These are phyloP conservation scores for Sutorius eximius DNA, from an alignment of 1,284 basidiomycete species.

Conservation along the genomic window DNA sequence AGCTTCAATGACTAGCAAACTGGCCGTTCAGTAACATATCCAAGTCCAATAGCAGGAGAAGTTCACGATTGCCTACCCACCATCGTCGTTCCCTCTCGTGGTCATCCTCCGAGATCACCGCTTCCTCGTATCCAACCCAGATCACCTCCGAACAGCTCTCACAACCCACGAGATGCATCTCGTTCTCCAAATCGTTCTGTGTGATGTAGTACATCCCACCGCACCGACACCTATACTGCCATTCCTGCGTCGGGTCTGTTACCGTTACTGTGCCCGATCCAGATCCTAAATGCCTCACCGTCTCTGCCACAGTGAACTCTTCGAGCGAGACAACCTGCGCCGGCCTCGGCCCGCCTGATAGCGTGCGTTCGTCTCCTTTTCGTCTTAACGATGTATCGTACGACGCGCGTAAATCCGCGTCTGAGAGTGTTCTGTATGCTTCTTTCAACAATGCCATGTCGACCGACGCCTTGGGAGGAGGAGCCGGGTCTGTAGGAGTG, in stretches of 20 bases:
- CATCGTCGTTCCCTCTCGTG: background rate
- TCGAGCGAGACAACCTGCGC: slow-evolving; percentile 76
- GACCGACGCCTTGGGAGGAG: slow-evolving; percentile 16
- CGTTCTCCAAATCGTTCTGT: slow-evolving; percentile 59
- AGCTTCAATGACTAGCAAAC: background rate
- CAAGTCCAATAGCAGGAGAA: background rate
- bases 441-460: slow-evolving; percentile 60
- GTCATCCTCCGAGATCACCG: slow-evolving; percentile 16
- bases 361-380: slow-evolving; percentile 1
- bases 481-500: background rate
- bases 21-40: background rate
- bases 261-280: background rate
- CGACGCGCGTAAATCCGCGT: slow-evolving; percentile 36
- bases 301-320: slow-evolving; percentile 48
- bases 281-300: slow-evolving; percentile 9
- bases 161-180: slow-evolving; percentile 66
- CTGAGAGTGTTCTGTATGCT: slow-evolving; percentile 58
- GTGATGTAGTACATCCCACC: slow-evolving; percentile 62
- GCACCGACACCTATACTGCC: slow-evolving; percentile 67
- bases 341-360: slow-evolving; percentile 52
- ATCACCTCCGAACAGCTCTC: slow-evolving; percentile 72
- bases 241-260: slow-evolving; percentile 30
- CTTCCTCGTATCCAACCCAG: slow-evolving; percentile 72
- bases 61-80: background rate
- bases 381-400: slow-evolving; percentile 45